Evolutionary conservation across 306 rosid species (phyloP), one percentile per base, ranked within the genome.

Genomic region (Quercus dentata): DNA sequence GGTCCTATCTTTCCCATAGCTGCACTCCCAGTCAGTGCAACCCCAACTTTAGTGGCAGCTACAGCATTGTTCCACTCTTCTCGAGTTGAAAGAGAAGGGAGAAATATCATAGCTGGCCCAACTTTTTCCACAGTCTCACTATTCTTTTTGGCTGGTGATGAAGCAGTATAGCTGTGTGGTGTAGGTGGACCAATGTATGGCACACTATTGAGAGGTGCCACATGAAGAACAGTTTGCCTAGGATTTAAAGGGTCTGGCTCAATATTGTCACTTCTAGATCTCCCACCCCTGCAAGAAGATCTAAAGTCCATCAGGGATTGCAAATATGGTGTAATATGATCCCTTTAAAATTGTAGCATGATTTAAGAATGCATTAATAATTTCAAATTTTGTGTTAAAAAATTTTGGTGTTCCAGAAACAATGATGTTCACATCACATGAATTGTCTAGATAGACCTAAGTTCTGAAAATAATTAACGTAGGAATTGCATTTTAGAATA

Each of bases 21-120:
- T 20, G 86, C 89, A 76, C 86, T 82, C 74, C 89, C 89, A 31
- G 80, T 76, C 84, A 85, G 67, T 44, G 79, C 86, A 79, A 82
- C 83, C 63, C 86, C 84, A 51, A 54, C 58, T 77, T 35, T 82
- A 1, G 82, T 68, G 71, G 83, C 63, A 71, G 86, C 73, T 56
- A 82, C 85, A 70, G 71, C 80, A 51, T 65, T 75, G 6, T 79
- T 74, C 73, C 78, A 71, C 81, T 82, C 86, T 27, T 49, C 61
- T 61, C 75, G 62, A 55, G 76, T 63, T 78, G 88, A 85, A 69
- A 78, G 78, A 46, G 81, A 78, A 56, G 88, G 88, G 76, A 85
- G 78, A 81, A 78, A 74, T 78, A 85, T 74, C 77, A 82, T 72
- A 64, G 81, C 81, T 18, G 81, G 76, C 56, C 77, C 75, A 25